phyloP scores from a whole-genome alignment of 306 rosid genomes.

The Delonix regia region DNA sequence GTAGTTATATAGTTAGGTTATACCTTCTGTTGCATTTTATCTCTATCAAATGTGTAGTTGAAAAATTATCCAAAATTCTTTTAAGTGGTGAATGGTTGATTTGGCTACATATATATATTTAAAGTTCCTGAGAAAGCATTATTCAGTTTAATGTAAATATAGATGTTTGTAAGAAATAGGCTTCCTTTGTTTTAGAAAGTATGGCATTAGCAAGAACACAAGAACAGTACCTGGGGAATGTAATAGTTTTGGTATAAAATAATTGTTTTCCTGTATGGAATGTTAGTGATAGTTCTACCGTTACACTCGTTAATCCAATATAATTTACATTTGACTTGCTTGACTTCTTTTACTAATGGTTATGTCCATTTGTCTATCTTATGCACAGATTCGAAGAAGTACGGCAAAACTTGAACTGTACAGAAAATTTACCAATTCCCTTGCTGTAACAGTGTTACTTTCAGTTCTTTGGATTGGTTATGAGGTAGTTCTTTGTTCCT shows the following conservation, averaged over 20 bases:
- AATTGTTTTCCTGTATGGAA: constrained; percentile 27
- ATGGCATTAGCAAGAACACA: constrained; percentile 8
- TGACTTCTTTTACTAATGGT: constrained; percentile 16
- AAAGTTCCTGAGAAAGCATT: constrained; percentile 8
- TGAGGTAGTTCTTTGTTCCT: constrained; percentile 51
- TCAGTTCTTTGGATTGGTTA: constrained; percentile 78
- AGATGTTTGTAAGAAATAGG: background rate
- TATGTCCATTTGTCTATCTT: constrained; percentile 12
- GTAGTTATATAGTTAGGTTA: background rate
- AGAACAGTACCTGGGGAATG: constrained; percentile 15
- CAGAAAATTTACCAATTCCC: constrained; percentile 78
- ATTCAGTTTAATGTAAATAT: background rate
- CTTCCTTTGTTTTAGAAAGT: background rate
- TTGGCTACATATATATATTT: background rate
- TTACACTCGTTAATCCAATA: background rate
- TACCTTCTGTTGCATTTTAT: constrained; percentile 7
- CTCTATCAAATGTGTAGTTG: background rate
- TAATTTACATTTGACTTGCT: constrained; percentile 27
- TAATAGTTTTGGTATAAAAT: constrained; percentile 9
- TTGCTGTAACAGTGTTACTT: constrained; percentile 74
- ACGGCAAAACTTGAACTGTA: constrained; percentile 73
- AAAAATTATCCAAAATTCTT: background rate
- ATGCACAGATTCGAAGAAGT: constrained; percentile 62
- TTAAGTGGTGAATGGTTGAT: background rate
- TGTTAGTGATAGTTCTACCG: constrained; percentile 1